phyloP scores from a whole-genome alignment of 257 asterid genomes.

The Euphrasia confusa region DNA sequence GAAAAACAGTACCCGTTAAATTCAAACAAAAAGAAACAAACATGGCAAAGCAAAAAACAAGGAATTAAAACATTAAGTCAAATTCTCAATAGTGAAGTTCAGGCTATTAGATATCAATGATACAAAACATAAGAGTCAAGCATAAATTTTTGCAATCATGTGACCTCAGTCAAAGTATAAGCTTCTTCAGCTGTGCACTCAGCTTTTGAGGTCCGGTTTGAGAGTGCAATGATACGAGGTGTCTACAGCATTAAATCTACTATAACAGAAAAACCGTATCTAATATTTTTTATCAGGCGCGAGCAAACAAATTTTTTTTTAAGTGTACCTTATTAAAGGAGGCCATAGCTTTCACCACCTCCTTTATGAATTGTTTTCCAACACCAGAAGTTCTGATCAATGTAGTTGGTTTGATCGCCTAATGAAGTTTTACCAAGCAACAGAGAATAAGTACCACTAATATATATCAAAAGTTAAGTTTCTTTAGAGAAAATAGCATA shows the following conservation, averaged over 20 bases:
- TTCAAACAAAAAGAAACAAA: constrained; percentile 20
- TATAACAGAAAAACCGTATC: constrained; percentile 23
- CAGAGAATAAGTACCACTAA: constrained; percentile 6
- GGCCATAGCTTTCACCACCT: constrained; percentile 86
- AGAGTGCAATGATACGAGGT: constrained; percentile 94
- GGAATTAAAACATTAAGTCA: constrained; percentile 1
- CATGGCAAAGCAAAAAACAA: constrained; percentile 54
- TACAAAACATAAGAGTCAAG: not conserved
- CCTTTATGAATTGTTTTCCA: constrained; percentile 76
- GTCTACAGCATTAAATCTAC: constrained; percentile 38
- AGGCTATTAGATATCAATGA: not conserved
- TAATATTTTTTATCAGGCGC: not conserved
- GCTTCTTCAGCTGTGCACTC: constrained; percentile 99
- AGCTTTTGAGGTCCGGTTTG: constrained; percentile 94
- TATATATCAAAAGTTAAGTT: not conserved
- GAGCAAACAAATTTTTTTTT: no score
- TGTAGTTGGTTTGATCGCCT: constrained; percentile 88
- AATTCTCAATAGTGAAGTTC: not conserved
- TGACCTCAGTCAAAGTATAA: constrained; percentile 82
- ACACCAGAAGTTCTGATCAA: constrained; percentile 93
- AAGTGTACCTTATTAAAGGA: constrained; percentile 56
- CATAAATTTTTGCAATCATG: constrained; percentile 15
- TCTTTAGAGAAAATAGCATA: not conserved
- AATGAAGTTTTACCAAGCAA: constrained; percentile 13
- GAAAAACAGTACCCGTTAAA: not conserved